These are phyloP conservation scores for Chlorella vulgaris DNA, from an alignment of 139 green algal genomes.

Conservation along the genomic window DNA sequence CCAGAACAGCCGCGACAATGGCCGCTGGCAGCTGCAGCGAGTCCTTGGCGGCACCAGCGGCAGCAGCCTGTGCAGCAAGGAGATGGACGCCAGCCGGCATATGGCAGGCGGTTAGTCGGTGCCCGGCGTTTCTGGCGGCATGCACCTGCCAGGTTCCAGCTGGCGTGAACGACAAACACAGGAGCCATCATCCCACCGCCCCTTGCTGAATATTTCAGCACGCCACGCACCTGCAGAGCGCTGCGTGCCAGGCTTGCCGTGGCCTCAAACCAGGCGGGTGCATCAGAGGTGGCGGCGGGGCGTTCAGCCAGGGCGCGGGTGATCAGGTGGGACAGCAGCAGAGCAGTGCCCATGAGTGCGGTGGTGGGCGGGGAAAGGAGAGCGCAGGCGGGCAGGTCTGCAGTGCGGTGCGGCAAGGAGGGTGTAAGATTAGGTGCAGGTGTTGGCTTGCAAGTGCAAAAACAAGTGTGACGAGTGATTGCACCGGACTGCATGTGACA, in stretches of 20 bases:
- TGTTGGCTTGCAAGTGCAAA: too few species aligned
- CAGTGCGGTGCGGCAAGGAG: too few species aligned
- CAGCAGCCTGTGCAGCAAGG: background rate
- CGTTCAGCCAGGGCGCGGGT: slow-evolving; percentile 41
- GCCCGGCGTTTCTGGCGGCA: too few species aligned
- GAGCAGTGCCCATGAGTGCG: slow-evolving; percentile 7
- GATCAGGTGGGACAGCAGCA: slow-evolving; percentile 59
- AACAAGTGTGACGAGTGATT: too few species aligned
- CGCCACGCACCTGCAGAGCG: slow-evolving; percentile 21
- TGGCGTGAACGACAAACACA: too few species aligned
- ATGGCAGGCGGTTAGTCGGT: too few species aligned
- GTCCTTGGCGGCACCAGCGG: slow-evolving; percentile 38
- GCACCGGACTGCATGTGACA: too few species aligned
- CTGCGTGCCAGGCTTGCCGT: slow-evolving; percentile 22
- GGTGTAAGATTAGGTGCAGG: too few species aligned
- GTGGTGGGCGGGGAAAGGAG: slow-evolving; percentile 10
- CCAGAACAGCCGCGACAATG: slow-evolving; percentile 32
- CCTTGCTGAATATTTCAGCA: too few species aligned
- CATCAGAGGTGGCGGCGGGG: slow-evolving; percentile 43
- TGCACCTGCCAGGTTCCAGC: too few species aligned
- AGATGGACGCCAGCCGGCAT: background rate
- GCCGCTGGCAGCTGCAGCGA: slow-evolving; percentile 28
- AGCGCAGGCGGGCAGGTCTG: slow-evolving; percentile 33
- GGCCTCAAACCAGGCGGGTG: slow-evolving; percentile 59
- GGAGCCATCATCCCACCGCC: too few species aligned